Base-by-base conservation (phyloP, 2,329 filamentous ascomycete genomes). In the Aspergillus hortae region DNA sequence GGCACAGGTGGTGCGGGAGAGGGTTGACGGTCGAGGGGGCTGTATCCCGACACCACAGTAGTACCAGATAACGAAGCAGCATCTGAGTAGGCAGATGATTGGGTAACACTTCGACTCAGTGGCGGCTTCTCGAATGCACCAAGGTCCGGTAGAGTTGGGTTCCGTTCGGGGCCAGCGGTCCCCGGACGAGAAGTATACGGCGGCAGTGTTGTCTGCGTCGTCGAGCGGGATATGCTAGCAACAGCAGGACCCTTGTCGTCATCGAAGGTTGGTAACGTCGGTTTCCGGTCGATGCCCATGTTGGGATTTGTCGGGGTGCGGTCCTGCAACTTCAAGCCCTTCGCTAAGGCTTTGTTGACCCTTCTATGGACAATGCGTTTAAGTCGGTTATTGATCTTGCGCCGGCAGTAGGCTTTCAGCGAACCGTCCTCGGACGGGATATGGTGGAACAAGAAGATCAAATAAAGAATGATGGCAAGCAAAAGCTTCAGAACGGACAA, bases 361-460 rank as follows among this genome's bases (percentile, higher is more conserved):
- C 94, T 96, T 63, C 79, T 82, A 49, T 85, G 85, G 4, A 97
- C 92, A 59, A 97, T 94, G 60, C 85, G 85, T 65, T 88, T 88
- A 59, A 99, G 79, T 59, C 91, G 81, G 63, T 84, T 86, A 73
- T 95, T 95, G 68, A 96, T 87, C 76, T 97, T 97, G 43, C 91
- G 87, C 56, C 89, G 87, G 68, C 94, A 97, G 74, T 95, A 99
- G 23, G 86, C 85, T 4, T 84, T 84, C 27, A 99, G 79, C 6
- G 88, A 86, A 5, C 90, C 90, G 64, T 96, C 91, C 10, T 84
- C 78, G 33, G 82, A 81, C 1, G 92, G 91, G 55, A 99, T 92
- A 73, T 92, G 94, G 71, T 94, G 89, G 82, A 89, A 96, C 5
- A 99, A 80, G 70, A 96, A 99, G 63, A 90, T 83, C 35, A 96